Evolutionary conservation across 139 green algal genomes (phyloP), one percentile per base, ranked within the genome.

Genomic region (Chlamydomonas incerta): DNA sequence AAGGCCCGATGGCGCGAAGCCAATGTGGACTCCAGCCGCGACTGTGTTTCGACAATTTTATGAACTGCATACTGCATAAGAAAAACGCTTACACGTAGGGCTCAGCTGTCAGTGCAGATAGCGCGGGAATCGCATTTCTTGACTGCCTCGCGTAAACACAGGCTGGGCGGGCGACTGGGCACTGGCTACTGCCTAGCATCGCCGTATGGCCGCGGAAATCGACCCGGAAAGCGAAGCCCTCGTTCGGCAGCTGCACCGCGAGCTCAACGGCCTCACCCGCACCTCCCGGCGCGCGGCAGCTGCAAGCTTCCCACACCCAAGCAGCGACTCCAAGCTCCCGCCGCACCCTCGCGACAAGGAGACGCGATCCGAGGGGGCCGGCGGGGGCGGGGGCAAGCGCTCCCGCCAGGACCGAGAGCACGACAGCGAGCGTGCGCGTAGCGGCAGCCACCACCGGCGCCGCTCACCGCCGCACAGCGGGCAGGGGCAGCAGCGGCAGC

Each of bases 201-300:
- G 47, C 41, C 23, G 52, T 23, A 72, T 75, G 76, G 60, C 57
- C 28, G 50, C 79, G 2, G 80, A 76, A 18, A 81, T 83, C 3
- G 80, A 90, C 35, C 80, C 80, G 0, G 74, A 82, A 11, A 83
- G 29, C 10, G 80, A 87, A 52, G 76, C 62, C 6, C 52, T 91
- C 26, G 33, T 87, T 0, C 50, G 76, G 8, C 47, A 88, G 71
- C 70, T 91, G 15, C 87, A 91, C 31, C 58, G 87, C 18, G 82
- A 91, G 82, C 76, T 91, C 17, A 91, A 91, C 75, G 87, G 82
- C 21, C 65, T 91, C 20, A 87, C 69, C 17, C 80, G 80, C 31
- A 72, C 80, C 14, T 80, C 68, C 2, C 52, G 80, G 28, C 68
- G 80, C 13, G 50, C 28, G 50, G 69, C 60, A 50, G 41, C 6